Percentiles rank a stretch among this genome's conserved stretches.
phyloP scores from a whole-genome alignment of 768 basidiomycete species.

The Kwoniella dendrophila region DNA sequence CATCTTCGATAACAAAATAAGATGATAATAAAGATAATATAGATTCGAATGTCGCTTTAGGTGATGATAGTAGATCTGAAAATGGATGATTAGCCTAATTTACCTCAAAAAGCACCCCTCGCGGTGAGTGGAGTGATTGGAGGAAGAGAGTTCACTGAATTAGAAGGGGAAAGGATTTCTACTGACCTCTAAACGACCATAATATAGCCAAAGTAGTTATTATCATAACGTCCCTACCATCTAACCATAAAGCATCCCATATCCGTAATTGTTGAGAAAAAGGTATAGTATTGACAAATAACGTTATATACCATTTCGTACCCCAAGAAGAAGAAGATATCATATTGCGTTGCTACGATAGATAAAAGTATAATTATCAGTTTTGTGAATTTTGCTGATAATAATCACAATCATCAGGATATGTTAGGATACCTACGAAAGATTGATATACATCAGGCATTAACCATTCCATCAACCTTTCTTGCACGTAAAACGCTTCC shows the following conservation, averaged over 20 bases:
- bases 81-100: not conserved
- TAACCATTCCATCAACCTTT: constrained; percentile 78
- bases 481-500: constrained; percentile 94
- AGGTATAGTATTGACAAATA: constrained; percentile 92
- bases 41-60: constrained; percentile 81
- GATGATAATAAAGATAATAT: constrained; percentile 87
- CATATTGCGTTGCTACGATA: constrained; percentile 69
- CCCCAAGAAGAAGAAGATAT: constrained; percentile 93
- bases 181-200: constrained; percentile 83
- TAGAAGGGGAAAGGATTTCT: not conserved
- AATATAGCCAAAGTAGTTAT: constrained; percentile 83
- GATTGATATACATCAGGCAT: constrained; percentile 87
- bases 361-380: not conserved
- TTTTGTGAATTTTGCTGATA: no score
- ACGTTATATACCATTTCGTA: constrained; percentile 99
- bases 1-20: constrained; percentile 91
- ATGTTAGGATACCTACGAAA: constrained; percentile 62
- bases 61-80: constrained; percentile 79
- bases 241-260: constrained; percentile 91
- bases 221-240: constrained; percentile 86
- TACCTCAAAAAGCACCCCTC: not conserved
- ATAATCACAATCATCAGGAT: constrained; percentile 7
- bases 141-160: not conserved
- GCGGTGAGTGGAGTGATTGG: not conserved
- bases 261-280: constrained; percentile 91